Evolutionary conservation across 768 basidiomycete species (phyloP), one percentile per base, ranked within the genome.

Genomic region (Saitozyma sp.): DNA sequence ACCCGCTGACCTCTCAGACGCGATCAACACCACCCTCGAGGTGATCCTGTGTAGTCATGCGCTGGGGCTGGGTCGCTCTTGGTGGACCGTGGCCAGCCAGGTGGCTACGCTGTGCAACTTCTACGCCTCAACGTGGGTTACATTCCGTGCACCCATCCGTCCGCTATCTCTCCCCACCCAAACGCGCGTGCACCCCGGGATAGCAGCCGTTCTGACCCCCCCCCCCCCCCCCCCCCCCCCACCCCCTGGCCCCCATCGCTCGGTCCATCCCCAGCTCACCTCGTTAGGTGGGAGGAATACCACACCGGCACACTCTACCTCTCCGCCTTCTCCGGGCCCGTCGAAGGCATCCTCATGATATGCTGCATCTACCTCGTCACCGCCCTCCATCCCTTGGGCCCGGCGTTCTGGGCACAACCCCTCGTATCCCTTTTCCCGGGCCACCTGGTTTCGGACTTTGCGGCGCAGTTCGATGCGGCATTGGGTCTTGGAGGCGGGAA

Each of bases 31-130:
- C 0, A 95, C 92, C 53, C 85, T 99, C 29, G 95, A 93, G 80
- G 89, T 87, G 61, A 84, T 97, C 63, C 85, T 99, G 48, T 85
- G 86, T 7, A 83, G 87, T 8, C 86, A 89, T 37, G 94, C 96
- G 0, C 85, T 99, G 50, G 94, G 95, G 69, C 83, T 97, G 19
- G 92, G 91, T 11, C 84, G 93, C 17, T 92, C 91, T 0, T 98
- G 96, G 93, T 98, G 93, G 95, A 97, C 93, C 0, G 88, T 98
- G 41, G 86, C 89, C 0, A 89, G 89, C 0, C 91, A 94, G 76
- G 83, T 88, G 10, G 87, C 87, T 0, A 87, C 88, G 0, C 80
- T 89, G 46, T 86, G 86, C 64, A 90, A 88, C 76, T 91, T 91
- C 71, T 90, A 90, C 78, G 82, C 90, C 17, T 88, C 88, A 4